Base-by-base conservation (phyloP, 2,329 filamentous ascomycete species). In the Diaporthe sp. region DNA sequence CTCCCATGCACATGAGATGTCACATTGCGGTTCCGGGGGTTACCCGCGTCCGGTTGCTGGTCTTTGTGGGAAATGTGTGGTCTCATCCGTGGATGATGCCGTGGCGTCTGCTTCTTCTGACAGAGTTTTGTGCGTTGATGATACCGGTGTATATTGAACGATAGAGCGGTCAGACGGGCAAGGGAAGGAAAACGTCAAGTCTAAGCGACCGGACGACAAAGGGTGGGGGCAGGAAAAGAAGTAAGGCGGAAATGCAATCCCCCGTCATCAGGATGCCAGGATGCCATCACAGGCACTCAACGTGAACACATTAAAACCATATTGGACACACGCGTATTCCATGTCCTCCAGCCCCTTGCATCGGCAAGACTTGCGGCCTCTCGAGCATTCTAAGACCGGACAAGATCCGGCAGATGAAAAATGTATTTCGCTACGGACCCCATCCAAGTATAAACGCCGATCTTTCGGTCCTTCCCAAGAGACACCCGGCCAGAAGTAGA, bases 211-310 rank as follows among this genome's bases (percentile, higher is more conserved):
- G 62, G 8, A 25, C 7, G 44, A 67, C 28, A 2, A 42, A 25
- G 44, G 12, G n/a, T 4, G 34, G 22, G 34, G 25, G 61, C 28
- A 42, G n/a, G 12, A 39, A 10, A 22, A n/a, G 5, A 17, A n/a
- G 17, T 0, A 9, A n/a, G 2, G 4, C 3, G 13, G 34, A 4
- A 39, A n/a, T 25, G 2, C n/a, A n/a, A n/a, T n/a, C 19, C 19
- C 19, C 22, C 22, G 19, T 60, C 19, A 1, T 19, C 6, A 25
- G n/a, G 8, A 19, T 53, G 31, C 31, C 12, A 25, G n/a, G 8
- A 19, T 53, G 31, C 31, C 1, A 5, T 25, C 44, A 25, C 2
- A 42, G 22, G n/a, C n/a, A n/a, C 13, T 13, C 31, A 17, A 12
- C 3, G 22, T 6, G 10, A 67, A 31, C 10, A n/a, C 5, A n/a